phyloP scores from a whole-genome alignment of 768 basidiomycete genomes.

The Macrolepiota albuminosa region DNA sequence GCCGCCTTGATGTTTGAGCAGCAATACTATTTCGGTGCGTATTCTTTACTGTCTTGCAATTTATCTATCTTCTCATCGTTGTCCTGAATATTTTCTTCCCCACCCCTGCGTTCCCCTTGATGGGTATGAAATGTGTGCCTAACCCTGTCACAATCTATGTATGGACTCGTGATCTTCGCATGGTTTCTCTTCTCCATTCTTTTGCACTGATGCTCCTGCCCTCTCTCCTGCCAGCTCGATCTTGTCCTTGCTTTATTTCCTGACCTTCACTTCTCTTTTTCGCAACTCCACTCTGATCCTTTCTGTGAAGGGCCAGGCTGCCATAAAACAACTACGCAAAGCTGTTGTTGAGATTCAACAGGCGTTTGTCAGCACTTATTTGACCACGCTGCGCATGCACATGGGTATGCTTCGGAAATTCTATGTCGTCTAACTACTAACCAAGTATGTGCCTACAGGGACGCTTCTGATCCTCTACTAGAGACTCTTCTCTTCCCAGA shows the following conservation, averaged over 20 bases:
- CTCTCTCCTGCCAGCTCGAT: not conserved
- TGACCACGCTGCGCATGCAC: conserved; percentile 90
- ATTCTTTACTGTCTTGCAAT: not conserved
- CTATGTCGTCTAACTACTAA: not conserved
- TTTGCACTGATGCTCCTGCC: not conserved
- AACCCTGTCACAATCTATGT: not conserved
- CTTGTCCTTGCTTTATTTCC: not conserved
- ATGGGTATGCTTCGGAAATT: conserved; percentile 55
- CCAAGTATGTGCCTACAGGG: conserved; percentile 43
- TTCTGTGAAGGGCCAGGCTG: conserved; percentile 89
- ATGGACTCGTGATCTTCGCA: not conserved
- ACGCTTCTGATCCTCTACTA: conserved; percentile 68
- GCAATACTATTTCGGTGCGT: conserved; percentile 75
- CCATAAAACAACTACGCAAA: conserved; percentile 93
- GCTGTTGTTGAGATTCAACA: conserved; percentile 96
- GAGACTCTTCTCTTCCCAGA: conserved; percentile 81
- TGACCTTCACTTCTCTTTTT: not conserved
- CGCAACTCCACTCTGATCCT: not conserved
- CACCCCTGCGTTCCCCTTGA: not conserved
- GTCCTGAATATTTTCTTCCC: not conserved
- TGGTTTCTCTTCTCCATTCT: not conserved
- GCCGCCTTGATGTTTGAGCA: no score
- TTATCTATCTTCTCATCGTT: not conserved
- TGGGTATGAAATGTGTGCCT: not conserved
- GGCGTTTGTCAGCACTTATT: conserved; percentile 88